Evolutionary conservation across 805 yeast species (phyloP).

Genomic region (Barnettozyma salicaria): DNA sequence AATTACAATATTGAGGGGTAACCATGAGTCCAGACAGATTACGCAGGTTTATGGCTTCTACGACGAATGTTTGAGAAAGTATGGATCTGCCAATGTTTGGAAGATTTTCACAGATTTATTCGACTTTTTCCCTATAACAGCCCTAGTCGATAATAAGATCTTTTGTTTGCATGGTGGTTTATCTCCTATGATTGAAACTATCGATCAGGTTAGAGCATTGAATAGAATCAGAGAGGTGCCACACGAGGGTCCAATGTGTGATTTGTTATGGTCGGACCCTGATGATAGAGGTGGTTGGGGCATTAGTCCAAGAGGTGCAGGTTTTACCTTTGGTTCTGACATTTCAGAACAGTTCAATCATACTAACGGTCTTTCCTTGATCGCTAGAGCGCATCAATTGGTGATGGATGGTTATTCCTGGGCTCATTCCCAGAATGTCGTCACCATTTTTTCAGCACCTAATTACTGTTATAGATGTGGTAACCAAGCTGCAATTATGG

Average conservation of each 20-base stretch:
- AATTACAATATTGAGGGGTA: conserved; percentile 89
- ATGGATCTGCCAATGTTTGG: conserved; percentile 92
- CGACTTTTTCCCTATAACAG: conserved; percentile 91
- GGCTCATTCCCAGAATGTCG: conserved; percentile 92
- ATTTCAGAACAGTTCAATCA: conserved; percentile 91
- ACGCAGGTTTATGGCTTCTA: conserved; percentile 95
- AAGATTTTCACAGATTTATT: conserved; percentile 84
- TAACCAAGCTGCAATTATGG: conserved; percentile 97
- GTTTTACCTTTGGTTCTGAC: conserved; percentile 96
- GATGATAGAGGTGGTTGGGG: conserved; percentile 99
- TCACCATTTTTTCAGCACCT: conserved; percentile 92
- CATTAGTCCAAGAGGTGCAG: conserved; percentile 96
- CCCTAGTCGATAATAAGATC: conserved; percentile 82
- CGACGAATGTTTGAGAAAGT: conserved; percentile 90
- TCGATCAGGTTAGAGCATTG: conserved; percentile 86
- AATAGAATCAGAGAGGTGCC: conserved; percentile 95
- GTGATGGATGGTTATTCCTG: conserved; percentile 97
- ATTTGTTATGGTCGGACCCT: conserved; percentile 93
- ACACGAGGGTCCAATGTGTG: conserved; percentile 98
- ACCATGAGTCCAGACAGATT: conserved; percentile 92
- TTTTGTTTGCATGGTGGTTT: conserved; percentile 94
- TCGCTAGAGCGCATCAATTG: conserved; percentile 93
- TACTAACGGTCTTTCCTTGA: conserved; percentile 73
- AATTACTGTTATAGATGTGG: conserved; percentile 97
- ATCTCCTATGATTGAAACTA: conserved; percentile 89